Base-by-base conservation (phyloP, 768 basidiomycete species). In the Rhizopogon rudus region DNA sequence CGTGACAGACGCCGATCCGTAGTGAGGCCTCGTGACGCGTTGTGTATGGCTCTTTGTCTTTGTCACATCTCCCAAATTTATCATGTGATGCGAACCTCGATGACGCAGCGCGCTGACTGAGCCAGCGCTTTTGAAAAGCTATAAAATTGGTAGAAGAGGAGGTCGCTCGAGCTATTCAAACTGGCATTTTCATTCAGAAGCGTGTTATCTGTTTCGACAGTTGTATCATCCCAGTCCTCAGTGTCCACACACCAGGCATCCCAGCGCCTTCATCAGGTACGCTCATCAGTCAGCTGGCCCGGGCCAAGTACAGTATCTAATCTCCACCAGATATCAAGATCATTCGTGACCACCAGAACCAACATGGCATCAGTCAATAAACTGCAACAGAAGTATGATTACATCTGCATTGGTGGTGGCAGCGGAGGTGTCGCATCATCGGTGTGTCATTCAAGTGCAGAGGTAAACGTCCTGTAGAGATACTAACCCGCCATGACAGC, bases 371-470 rank as follows among this genome's bases (percentile, higher is more conserved):
- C 91, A 39, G 72, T 90, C 45, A 76, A 82, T 52, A 83, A 77
- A 63, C 84, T 88, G 16, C 81, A 77, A 3, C 83, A 84, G 43
- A 82, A 81, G 66, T 92, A 89, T 68, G 94, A 97, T 66, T 84
- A 88, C 63, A 81, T 97, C 49, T 83, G 91, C 62, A 86, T 97
- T 63, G 94, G 94, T 51, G 94, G 93, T 57, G 97, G 97, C 37
- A 94, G 91, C 56, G 97, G 93, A 55, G 97, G 96, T 55, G 84
- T 92, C 35, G 96, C 84, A 9, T 86, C 87, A 53, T 88, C 92
- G 57, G 93, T 92, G 65, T 65, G 88, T 73, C 5, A 40, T n/a
- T 54, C 14, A 48, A 3, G 45, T 8, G 22, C 33, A 46, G 78
- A 75, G 28, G 59, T 75, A n/a, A 39, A 7, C 52, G 31, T 20